Percentiles rank a stretch among this genome's conserved stretches.
Conservation (phyloP, 2,329 filamentous ascomycete species). For the Ophiostoma sp. region DNA sequence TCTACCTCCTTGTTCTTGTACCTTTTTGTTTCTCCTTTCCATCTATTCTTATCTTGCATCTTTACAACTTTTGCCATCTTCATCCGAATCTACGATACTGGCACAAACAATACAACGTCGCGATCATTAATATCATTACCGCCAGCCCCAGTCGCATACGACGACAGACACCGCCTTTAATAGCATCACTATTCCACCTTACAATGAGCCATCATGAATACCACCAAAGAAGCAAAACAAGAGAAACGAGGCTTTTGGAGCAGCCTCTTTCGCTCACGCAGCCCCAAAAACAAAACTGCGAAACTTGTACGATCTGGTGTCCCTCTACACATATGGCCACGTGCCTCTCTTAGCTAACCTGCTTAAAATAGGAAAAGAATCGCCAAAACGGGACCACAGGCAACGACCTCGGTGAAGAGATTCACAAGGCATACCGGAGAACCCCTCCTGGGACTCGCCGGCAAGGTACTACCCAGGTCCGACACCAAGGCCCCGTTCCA, state of each 20-base stretch:
- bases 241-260: constrained; percentile 51
- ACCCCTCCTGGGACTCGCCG: neutral
- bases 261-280: constrained; percentile 51
- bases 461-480: neutral
- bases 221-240: constrained; percentile 43
- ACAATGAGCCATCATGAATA: constrained; percentile 28
- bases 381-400: constrained; percentile 34
- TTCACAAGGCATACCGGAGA: constrained; percentile 30
- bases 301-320: constrained; percentile 39
- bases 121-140: neutral
- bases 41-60: neutral
- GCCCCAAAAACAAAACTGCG: constrained; percentile 39
- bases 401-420: neutral
- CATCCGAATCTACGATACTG: neutral
- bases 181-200: neutral
- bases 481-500: constrained; percentile 14
- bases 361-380: constrained; percentile 37
- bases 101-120: neutral
- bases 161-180: neutral
- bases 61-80: neutral
- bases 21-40: neutral
- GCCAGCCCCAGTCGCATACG: neutral
- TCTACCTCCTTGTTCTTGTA: neutral
- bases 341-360: constrained; percentile 11
- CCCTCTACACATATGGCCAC: neutral